Base-by-base conservation (phyloP, 2,329 filamentous ascomycete species). In the Scedosporium apiospermum region DNA sequence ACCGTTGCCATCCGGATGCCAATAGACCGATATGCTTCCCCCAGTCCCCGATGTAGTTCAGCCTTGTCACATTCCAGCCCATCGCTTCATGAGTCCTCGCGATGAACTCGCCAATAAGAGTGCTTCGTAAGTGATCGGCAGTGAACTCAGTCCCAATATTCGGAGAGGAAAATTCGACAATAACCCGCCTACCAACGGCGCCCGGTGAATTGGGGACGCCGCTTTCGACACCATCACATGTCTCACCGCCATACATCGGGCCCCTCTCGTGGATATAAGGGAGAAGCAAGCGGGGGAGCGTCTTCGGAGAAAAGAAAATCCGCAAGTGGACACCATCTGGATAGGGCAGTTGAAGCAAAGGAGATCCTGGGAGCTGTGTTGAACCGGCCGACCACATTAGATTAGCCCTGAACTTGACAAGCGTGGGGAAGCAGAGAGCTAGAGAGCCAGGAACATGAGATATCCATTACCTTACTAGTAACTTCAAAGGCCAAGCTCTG, bases 21-120 rank as follows among this genome's bases (percentile, higher is more conserved):
- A 91, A 75, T 7, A 91, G 80, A 27, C 55, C 23, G 87, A 80
- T 87, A 67, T 88, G 86, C 72, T 88, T 88, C 1, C 88, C 88
- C 88, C 88, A 90, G 68, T 91, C 88, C 4, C 88, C 88, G 0
- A 90, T 76, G 68, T 90, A 90, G 71, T 90, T 90, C 77, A 90
- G 82, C 27, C 83, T 79, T 30, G 84, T 73, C 1, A 89, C 86
- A 6, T 90, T 81, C 85, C 86, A 90, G 4, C 87, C 88, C 64
- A 85, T 85, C 9, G 76, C 78, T 66, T 85, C 75, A 67, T 89
- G 86, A 3, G 90, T 71, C 66, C 89, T 89, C 2, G 85, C 77
- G 27, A 90, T 73, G 69, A 88, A 89, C 1, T 84, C 81, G 38
- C 88, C 88, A 55, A 90, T 85, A 63, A 90, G 85, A 41, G 88